Conservation (phyloP, 768 basidiomycete species). For the Suillus clintonianus region DNA sequence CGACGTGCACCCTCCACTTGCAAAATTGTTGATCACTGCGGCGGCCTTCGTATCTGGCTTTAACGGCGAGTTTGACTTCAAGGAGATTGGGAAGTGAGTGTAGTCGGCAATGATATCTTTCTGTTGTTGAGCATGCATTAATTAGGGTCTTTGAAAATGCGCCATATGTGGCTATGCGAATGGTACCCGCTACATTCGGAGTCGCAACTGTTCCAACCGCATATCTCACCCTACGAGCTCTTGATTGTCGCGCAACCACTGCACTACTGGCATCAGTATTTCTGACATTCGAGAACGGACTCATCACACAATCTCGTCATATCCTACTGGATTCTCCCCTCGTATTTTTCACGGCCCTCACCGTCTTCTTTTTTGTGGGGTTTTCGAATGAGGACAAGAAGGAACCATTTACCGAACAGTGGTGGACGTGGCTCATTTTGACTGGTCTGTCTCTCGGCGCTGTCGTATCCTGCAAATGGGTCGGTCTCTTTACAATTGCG, state of each 20-base stretch:
- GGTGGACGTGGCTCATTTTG: slow-evolving; percentile 93
- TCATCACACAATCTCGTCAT: slow-evolving; percentile 93
- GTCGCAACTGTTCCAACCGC: slow-evolving; percentile 86
- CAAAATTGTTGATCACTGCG: slow-evolving; percentile 92
- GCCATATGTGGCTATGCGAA: slow-evolving; percentile 96
- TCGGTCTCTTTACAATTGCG: slow-evolving; percentile 96
- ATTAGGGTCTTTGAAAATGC: slow-evolving; percentile 78
- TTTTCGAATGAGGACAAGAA: slow-evolving; percentile 92
- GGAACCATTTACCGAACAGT: slow-evolving; percentile 76
- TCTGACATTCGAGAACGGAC: slow-evolving; percentile 94
- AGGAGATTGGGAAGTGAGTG: slow-evolving; percentile 93
- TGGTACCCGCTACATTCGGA: slow-evolving; percentile 90
- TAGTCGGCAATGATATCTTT: background rate
- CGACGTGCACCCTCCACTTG: slow-evolving; percentile 97
- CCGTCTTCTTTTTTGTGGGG: slow-evolving; percentile 81
- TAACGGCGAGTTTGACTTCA: slow-evolving; percentile 94
- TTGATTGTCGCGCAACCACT: slow-evolving; percentile 90
- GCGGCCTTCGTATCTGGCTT: slow-evolving; percentile 87
- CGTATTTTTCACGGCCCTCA: slow-evolving; percentile 95
- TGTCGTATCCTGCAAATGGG: slow-evolving; percentile 96
- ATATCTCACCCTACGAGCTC: slow-evolving; percentile 90
- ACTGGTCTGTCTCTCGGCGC: slow-evolving; percentile 91
- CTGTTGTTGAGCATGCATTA: slow-evolving; percentile 5
- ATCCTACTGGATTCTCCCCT: slow-evolving; percentile 99
- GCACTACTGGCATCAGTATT: slow-evolving; percentile 89